These are phyloP conservation scores for Rhizophagus prolifer DNA, from an alignment of 192 early-diverging fungal genomes.

Conservation along the genomic window DNA sequence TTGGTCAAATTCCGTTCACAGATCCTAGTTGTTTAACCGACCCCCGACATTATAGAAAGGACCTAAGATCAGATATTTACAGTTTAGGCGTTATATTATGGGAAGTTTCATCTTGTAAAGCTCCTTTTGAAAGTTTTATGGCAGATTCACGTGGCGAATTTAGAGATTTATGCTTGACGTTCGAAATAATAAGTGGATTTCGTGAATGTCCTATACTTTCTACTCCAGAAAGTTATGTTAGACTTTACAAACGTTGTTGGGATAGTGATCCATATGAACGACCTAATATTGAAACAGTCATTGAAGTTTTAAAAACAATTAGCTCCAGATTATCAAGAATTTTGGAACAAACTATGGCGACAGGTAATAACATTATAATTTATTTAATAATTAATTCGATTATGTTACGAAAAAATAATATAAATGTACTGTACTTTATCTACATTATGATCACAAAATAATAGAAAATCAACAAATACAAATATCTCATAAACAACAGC, in stretches of 20 bases:
- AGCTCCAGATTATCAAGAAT: too few relatives aligned
- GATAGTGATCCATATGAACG: slow-evolving; percentile 30
- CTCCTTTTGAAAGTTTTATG: background rate
- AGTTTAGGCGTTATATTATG: background rate
- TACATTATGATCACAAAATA: too few relatives aligned
- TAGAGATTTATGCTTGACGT: background rate
- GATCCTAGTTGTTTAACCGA: background rate
- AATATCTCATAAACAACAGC: too few relatives aligned
- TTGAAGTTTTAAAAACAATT: background rate
- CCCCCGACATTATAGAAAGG: background rate
- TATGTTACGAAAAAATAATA: too few relatives aligned
- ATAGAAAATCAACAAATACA: too few relatives aligned
- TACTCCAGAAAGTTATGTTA: slow-evolving; percentile 33
- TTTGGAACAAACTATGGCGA: too few relatives aligned
- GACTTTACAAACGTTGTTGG: slow-evolving; percentile 40
- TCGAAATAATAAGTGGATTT: slow-evolving; percentile 37
- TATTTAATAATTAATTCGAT: too few relatives aligned
- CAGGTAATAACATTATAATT: too few relatives aligned
- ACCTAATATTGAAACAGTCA: slow-evolving; percentile 13
- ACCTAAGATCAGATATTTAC: background rate
- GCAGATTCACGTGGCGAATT: background rate
- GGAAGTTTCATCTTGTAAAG: background rate
- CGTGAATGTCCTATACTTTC: slow-evolving; percentile 32
- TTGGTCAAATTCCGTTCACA: background rate
- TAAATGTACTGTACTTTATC: too few relatives aligned